Percentiles rank a stretch among this genome's conserved stretches.
Evolutionary conservation across 1,284 basidiomycete species (phyloP).

Genomic region (Trichosporon sp.): DNA sequence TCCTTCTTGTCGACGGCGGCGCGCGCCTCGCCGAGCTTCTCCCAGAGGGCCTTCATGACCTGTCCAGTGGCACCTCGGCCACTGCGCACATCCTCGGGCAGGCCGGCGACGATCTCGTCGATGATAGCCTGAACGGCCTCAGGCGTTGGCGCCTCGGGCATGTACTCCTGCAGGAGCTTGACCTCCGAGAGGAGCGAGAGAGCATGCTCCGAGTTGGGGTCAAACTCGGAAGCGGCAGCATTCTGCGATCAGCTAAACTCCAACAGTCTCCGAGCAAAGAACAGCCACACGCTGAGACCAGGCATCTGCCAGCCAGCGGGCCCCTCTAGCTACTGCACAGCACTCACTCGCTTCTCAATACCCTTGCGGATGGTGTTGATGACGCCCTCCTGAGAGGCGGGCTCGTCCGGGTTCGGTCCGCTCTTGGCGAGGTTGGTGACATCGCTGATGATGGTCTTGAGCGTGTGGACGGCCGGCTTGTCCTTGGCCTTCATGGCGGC

Average conservation of each 20-base stretch:
- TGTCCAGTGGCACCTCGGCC: constrained; percentile 34
- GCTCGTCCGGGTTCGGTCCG: constrained; percentile 34
- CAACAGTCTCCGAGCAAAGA: too few relatives aligned
- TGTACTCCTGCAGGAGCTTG: constrained; percentile 31
- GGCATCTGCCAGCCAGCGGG: too few relatives aligned
- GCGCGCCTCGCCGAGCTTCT: constrained; percentile 39
- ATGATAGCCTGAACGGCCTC: constrained; percentile 32
- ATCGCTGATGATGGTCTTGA: constrained; percentile 46
- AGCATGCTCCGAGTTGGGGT: not conserved
- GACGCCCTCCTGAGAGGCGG: constrained; percentile 33
- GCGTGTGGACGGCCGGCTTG: constrained; percentile 30
- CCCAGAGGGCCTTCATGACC: constrained; percentile 43
- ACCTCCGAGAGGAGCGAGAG: constrained; percentile 27
- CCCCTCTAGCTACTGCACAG: not conserved
- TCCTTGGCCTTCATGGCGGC: constrained; percentile 47
- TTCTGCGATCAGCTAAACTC: not conserved
- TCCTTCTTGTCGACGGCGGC: constrained; percentile 44
- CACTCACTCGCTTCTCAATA: constrained; percentile 39
- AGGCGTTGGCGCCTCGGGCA: constrained; percentile 34
- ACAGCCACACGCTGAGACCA: too few relatives aligned
- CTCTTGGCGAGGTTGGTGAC: constrained; percentile 41
- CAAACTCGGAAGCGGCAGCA: not conserved
- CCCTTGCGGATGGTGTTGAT: constrained; percentile 39
- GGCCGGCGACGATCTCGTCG: constrained; percentile 29
- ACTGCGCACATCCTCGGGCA: constrained; percentile 24